Evolutionary conservation across 192 early-diverging fungal species (phyloP).

Genomic region (Obelidium mucronatum): DNA sequence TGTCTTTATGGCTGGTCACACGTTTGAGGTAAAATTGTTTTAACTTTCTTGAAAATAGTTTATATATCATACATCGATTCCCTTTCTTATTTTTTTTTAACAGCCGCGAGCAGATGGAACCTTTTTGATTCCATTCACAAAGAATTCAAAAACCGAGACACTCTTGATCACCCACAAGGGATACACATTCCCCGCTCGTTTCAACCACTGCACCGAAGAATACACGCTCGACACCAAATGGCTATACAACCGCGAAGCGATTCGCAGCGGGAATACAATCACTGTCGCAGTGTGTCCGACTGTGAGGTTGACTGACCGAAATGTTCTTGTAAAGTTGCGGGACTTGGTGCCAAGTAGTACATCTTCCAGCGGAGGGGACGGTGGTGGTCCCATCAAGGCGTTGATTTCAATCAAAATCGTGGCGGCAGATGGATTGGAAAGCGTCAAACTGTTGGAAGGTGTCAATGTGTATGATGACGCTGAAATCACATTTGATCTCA

Average conservation of each 20-base stretch:
- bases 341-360: not conserved
- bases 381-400: not conserved
- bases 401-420: not conserved
- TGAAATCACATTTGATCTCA: slow-evolving; percentile 1
- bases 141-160: not conserved
- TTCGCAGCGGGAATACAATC: slow-evolving; percentile 12
- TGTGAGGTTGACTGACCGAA: not conserved
- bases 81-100: not conserved
- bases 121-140: slow-evolving; percentile 10
- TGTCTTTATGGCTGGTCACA: slow-evolving; percentile 14
- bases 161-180: slow-evolving; percentile 11
- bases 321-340: not conserved
- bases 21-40: slow-evolving; percentile 6
- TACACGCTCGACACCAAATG: not conserved
- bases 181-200: slow-evolving; percentile 11
- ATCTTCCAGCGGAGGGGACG: not conserved
- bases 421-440: slow-evolving; percentile 15
- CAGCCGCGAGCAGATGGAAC: slow-evolving; percentile 13
- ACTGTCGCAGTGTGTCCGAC: slow-evolving; percentile 16
- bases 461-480: not conserved
- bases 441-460: slow-evolving; percentile 1
- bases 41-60: too few relatives aligned
- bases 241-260: slow-evolving; percentile 26
- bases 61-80: not conserved
- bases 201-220: not conserved